These are phyloP conservation scores for Penicillium sclerotiorum DNA, from an alignment of 2,329 filamentous ascomycete species.

Conservation along the genomic window DNA sequence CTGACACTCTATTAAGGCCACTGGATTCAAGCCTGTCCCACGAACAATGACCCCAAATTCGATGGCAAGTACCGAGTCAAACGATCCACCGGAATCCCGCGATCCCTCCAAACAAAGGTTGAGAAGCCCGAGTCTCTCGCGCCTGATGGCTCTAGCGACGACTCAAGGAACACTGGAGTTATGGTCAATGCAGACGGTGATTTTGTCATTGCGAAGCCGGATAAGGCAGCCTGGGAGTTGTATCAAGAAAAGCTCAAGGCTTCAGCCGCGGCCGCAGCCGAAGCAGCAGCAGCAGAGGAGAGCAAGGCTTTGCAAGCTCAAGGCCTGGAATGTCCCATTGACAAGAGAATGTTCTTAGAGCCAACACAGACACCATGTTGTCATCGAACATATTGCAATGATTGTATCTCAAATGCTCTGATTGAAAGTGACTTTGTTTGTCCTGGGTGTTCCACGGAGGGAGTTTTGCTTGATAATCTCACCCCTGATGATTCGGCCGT, in stretches of 20 bases:
- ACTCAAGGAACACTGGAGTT: constrained; percentile 80
- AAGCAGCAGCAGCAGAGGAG: constrained; percentile 74
- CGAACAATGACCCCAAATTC: constrained; percentile 96
- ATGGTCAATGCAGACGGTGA: constrained; percentile 98
- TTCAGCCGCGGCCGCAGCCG: constrained; percentile 77
- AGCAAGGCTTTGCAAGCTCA: constrained; percentile 86
- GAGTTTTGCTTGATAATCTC: constrained; percentile 90
- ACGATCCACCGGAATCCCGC: constrained; percentile 93
- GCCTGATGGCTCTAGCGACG: constrained; percentile 75
- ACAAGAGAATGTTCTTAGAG: constrained; percentile 97
- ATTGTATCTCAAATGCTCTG: constrained; percentile 98
- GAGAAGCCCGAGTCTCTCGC: constrained; percentile 81
- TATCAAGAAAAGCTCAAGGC: constrained; percentile 94
- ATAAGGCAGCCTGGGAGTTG: constrained; percentile 94
- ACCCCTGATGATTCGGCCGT: constrained; percentile 77
- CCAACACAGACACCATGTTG: constrained; percentile 99
- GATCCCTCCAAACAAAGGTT: constrained; percentile 92
- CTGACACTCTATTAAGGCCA: constrained; percentile 64
- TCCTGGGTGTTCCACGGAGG: constrained; percentile 86
- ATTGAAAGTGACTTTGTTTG: constrained; percentile 98
- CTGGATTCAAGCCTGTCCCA: constrained; percentile 97
- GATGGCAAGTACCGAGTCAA: constrained; percentile 93
- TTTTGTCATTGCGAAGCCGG: constrained; percentile 93
- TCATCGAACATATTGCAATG: constrained; percentile 97
- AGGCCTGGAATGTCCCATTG: constrained; percentile 90